Evolutionary conservation across 2,329 filamentous ascomycete species (phyloP).

Genomic region (Fusarium goolgardi): DNA sequence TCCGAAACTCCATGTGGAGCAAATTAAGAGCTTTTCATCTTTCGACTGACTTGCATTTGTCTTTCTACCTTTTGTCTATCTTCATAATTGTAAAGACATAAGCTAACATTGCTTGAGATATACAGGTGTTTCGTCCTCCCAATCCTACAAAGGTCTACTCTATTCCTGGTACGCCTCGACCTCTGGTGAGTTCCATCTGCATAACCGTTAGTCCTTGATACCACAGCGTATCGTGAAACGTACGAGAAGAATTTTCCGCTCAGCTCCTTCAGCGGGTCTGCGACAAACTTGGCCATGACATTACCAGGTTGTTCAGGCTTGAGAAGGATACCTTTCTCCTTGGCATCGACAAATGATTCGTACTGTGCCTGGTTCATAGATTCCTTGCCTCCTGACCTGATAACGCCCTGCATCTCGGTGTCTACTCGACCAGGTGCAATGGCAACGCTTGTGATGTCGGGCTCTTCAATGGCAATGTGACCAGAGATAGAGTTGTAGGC

Average conservation of each 20-base stretch:
- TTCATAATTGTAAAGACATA: conserved; percentile 16
- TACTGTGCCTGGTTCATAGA: conserved; percentile 69
- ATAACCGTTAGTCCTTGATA: conserved; percentile 34
- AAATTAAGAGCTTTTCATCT: conserved; percentile 84
- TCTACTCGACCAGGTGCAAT: conserved; percentile 85
- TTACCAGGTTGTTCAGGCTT: conserved; percentile 85
- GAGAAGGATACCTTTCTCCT: conserved; percentile 77
- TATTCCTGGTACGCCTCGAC: conserved; percentile 65
- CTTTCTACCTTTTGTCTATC: conserved; percentile 39
- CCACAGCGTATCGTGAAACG: conserved; percentile 45
- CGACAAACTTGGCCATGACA: conserved; percentile 84
- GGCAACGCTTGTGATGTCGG: conserved; percentile 76
- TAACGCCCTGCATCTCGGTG: conserved; percentile 88
- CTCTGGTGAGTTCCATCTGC: conserved; percentile 57
- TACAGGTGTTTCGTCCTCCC: conserved; percentile 19
- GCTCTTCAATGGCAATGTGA: conserved; percentile 81
- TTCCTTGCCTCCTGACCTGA: conserved; percentile 70
- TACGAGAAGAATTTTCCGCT: conserved; percentile 82
- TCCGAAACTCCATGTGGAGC: conserved; percentile 74
- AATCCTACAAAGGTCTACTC: background rate
- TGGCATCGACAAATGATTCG: conserved; percentile 74
- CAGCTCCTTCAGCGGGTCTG: conserved; percentile 72
- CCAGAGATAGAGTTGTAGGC: conserved; percentile 82
- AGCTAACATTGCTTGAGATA: conserved; percentile 46
- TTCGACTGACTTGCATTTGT: conserved; percentile 73